phyloP scores from a whole-genome alignment of 169 alveolate species.

The Eimeria necatrix region DNA sequence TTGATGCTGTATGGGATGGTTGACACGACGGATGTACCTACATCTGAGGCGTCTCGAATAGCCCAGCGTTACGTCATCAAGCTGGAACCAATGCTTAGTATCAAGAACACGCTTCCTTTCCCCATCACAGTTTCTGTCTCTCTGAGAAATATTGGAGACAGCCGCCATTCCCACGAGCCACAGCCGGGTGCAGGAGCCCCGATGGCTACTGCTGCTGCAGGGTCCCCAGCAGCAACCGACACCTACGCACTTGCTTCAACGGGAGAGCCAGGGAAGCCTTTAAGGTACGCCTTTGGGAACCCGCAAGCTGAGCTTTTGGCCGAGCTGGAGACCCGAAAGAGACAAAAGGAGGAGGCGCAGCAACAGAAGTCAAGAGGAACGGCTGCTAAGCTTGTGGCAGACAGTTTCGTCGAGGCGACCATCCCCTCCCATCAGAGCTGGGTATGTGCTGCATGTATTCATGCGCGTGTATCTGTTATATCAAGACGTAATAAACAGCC shows the following conservation, averaged over 20 bases:
- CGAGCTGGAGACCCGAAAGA: slow-evolving; percentile 51
- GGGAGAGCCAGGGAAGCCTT: neutral
- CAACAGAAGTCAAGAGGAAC: slow-evolving; percentile 73
- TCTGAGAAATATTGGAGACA: slow-evolving; percentile 75
- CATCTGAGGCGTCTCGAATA: slow-evolving; percentile 84
- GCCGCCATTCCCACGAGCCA: neutral
- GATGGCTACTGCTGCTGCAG: neutral
- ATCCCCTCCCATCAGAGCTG: slow-evolving; percentile 85
- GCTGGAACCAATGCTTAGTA: slow-evolving; percentile 86
- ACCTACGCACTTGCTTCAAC: neutral
- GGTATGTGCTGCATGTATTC: slow-evolving; percentile 29
- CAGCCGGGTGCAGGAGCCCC: neutral
- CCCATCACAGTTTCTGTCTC: slow-evolving; percentile 85
- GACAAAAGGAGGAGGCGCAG: slow-evolving; percentile 72
- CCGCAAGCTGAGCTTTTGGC: slow-evolving; percentile 72
- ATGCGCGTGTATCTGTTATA: neutral
- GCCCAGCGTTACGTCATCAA: slow-evolving; percentile 85
- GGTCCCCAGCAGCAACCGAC: neutral
- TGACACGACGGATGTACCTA: slow-evolving; percentile 85
- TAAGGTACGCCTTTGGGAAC: slow-evolving; percentile 36
- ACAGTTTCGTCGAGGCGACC: slow-evolving; percentile 80
- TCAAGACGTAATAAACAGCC: neutral
- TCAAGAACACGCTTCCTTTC: slow-evolving; percentile 85
- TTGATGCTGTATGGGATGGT: slow-evolving; percentile 85
- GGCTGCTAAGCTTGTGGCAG: slow-evolving; percentile 82